phyloP scores from a whole-genome alignment of 345 rosid genomes.

The Gossypium australe region DNA sequence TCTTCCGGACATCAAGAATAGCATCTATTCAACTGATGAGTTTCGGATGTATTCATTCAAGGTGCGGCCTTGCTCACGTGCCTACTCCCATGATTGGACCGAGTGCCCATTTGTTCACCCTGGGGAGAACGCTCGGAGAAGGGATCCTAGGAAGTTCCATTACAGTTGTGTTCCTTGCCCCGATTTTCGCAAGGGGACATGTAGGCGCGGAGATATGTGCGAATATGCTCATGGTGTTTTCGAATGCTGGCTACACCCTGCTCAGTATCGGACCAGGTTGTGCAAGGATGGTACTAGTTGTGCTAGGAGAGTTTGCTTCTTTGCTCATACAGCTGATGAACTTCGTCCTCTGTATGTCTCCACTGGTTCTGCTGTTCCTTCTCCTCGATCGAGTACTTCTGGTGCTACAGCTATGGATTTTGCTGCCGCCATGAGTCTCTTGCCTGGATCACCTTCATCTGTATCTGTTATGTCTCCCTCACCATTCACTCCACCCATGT shows the following conservation, averaged over 20 bases:
- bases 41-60: slow-evolving; percentile 96
- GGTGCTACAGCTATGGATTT: slow-evolving; percentile 62
- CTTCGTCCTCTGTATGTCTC: slow-evolving; percentile 81
- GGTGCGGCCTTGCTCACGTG: slow-evolving; percentile 88
- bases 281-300: slow-evolving; percentile 91
- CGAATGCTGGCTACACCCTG: slow-evolving; percentile 98
- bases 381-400: slow-evolving; percentile 69
- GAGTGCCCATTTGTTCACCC: slow-evolving; percentile 99
- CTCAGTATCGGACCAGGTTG: slow-evolving; percentile 84
- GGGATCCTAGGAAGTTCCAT: slow-evolving; percentile 95
- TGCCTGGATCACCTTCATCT: slow-evolving; percentile 84
- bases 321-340: slow-evolving; percentile 87
- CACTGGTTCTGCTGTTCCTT: slow-evolving; percentile 87
- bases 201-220: slow-evolving; percentile 91
- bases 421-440: slow-evolving; percentile 71
- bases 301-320: slow-evolving; percentile 88
- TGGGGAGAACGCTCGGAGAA: slow-evolving; percentile 88
- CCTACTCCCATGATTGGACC: slow-evolving; percentile 96
- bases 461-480: slow-evolving; percentile 76
- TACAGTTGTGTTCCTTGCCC: slow-evolving; percentile 97
- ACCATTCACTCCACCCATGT: slow-evolving; percentile 76
- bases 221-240: slow-evolving; percentile 98
- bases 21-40: slow-evolving; percentile 88
- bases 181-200: slow-evolving; percentile 87
- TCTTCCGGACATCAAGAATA: slow-evolving; percentile 90